Evolutionary conservation across 495 filamentous ascomycete genomes (phyloP).

Genomic region (Beverwykella pulmonaria): DNA sequence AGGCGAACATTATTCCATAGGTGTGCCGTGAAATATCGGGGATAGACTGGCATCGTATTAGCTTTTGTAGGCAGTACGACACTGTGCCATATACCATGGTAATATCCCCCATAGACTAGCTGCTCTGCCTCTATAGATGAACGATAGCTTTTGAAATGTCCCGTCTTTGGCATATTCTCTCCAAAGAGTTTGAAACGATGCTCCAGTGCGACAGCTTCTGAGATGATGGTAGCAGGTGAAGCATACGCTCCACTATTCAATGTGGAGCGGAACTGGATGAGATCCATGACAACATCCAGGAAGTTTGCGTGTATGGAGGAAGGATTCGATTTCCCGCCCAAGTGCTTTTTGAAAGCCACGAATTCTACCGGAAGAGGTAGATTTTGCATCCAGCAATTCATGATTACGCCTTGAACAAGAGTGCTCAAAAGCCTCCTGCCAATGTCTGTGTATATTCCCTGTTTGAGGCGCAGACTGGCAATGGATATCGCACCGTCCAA

Average conservation of each 20-base stretch:
- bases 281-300: constrained; percentile 9
- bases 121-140: neutral
- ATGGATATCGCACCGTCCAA: constrained; percentile 26
- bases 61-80: neutral
- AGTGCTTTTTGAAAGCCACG: neutral
- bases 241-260: neutral
- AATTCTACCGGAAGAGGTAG: constrained; percentile 12
- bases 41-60: constrained; percentile 1
- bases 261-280: constrained; percentile 2
- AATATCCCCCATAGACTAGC: constrained; percentile 17
- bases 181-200: neutral
- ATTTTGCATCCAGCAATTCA: constrained; percentile 19
- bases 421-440: neutral
- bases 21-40: constrained; percentile 13
- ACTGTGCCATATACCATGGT: constrained; percentile 1
- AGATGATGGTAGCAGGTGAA: constrained; percentile 7
- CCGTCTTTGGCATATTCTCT: neutral
- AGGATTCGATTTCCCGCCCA: neutral
- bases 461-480: constrained; percentile 8
- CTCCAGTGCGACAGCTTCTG: constrained; percentile 4
- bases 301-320: constrained; percentile 3
- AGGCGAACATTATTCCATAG: constrained; percentile 21
- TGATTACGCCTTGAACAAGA: constrained; percentile 19
- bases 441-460: neutral
- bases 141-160: neutral